Evolutionary conservation across 2,329 filamentous ascomycete species (phyloP).

Genomic region (Calycina marina): DNA sequence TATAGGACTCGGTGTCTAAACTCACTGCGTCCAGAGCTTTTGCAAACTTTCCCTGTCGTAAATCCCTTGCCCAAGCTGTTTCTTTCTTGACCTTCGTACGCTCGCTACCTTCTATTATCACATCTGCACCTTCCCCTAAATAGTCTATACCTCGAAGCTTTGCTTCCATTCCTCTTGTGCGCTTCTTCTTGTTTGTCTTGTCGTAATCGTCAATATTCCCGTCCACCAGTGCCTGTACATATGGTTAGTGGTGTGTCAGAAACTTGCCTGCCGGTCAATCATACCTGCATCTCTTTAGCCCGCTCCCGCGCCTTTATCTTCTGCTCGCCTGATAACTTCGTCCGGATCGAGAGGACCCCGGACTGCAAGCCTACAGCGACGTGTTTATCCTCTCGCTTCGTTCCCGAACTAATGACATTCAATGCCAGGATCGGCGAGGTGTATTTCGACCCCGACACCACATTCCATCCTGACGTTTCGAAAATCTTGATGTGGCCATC

Average conservation of each 20-base stretch:
- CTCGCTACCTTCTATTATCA: constrained; percentile 70
- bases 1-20: constrained; percentile 33
- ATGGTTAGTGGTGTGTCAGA: too few species aligned
- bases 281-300: constrained; percentile 61
- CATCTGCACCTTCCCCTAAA: constrained; percentile 71
- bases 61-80: constrained; percentile 64
- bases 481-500: constrained; percentile 97
- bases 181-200: constrained; percentile 54
- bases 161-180: constrained; percentile 41
- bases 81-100: constrained; percentile 48
- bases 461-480: constrained; percentile 87
- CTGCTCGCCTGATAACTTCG: constrained; percentile 70
- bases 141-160: constrained; percentile 59
- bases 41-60: constrained; percentile 65
- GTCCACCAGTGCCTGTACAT: constrained; percentile 46
- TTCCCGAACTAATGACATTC: constrained; percentile 55
- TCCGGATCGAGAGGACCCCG: constrained; percentile 80
- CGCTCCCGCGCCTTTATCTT: constrained; percentile 63
- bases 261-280: background rate
- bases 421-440: constrained; percentile 79
- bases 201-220: constrained; percentile 71
- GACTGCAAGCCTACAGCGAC: constrained; percentile 91
- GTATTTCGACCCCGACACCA: constrained; percentile 91
- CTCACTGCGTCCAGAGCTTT: constrained; percentile 70
- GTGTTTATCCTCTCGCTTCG: constrained; percentile 69